Evolutionary conservation across 352 stramenopile genomes (phyloP).

Genomic region (Globisporangium uncinulatum): DNA sequence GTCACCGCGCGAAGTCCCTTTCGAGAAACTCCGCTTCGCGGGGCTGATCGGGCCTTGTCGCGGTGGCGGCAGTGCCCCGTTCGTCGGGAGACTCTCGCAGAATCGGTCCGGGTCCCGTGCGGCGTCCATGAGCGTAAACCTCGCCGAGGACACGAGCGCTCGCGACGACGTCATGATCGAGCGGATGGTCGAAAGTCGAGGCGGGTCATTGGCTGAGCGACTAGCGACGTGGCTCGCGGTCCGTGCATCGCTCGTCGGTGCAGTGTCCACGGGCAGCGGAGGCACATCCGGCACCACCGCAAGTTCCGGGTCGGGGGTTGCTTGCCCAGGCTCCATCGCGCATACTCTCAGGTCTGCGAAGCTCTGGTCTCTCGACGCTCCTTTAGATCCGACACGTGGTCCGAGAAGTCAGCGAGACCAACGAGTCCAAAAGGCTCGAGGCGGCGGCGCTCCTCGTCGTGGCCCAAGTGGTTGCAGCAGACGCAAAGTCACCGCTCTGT

Average conservation of each 20-base stretch:
- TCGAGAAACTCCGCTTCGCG: neutral
- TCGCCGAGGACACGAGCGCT: neutral
- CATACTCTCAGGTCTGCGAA: slow-evolving; percentile 2
- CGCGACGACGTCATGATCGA: neutral
- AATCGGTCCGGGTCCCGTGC: neutral
- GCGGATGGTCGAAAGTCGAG: neutral
- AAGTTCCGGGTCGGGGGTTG: neutral
- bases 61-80: neutral
- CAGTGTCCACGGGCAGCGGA: neutral
- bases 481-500: too few species aligned
- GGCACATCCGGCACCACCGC: neutral
- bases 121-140: slow-evolving; percentile 6
- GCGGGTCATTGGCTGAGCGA: neutral
- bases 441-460: too few species aligned
- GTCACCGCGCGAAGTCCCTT: slow-evolving; percentile 7
- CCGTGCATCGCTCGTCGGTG: neutral
- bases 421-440: too few species aligned
- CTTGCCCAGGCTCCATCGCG: slow-evolving; percentile 4
- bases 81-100: neutral
- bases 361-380: too few species aligned
- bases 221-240: neutral
- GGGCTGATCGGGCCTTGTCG: neutral
- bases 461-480: too few species aligned
- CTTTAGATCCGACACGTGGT: too few species aligned
- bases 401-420: too few species aligned